A percentile compares a stretch with the other conserved stretches of the same genome.
These are phyloP conservation scores for Diaporthe citriasiana DNA, from an alignment of 2,329 filamentous ascomycete species.

Conservation along the genomic window DNA sequence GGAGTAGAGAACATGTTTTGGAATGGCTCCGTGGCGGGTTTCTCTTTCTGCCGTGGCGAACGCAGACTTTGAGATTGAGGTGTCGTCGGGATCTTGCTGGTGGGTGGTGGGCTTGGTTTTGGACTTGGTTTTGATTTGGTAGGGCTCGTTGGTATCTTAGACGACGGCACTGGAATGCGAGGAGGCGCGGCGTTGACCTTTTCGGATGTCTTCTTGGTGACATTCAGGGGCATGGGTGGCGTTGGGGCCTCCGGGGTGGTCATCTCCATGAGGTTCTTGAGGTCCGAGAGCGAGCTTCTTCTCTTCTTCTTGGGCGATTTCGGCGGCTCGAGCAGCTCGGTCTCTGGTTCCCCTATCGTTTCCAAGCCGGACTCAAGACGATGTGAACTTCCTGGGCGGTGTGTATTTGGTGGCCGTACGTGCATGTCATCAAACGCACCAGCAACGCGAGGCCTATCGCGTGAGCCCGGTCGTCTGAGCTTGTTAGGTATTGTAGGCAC, in stretches of 20 bases:
- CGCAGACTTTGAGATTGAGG: slow-evolving; percentile 58
- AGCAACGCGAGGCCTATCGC: slow-evolving; percentile 72
- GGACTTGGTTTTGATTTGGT: slow-evolving; percentile 39
- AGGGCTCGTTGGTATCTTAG: slow-evolving; percentile 68
- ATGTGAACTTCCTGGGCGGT: slow-evolving; percentile 70
- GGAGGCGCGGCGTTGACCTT: slow-evolving; percentile 68
- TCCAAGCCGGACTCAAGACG: slow-evolving; percentile 58
- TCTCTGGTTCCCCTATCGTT: slow-evolving; percentile 71
- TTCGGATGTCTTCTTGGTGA: slow-evolving; percentile 68
- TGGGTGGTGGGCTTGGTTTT: slow-evolving; percentile 35
- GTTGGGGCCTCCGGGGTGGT: slow-evolving; percentile 65
- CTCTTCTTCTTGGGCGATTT: slow-evolving; percentile 79
- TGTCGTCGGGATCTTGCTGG: slow-evolving; percentile 64
- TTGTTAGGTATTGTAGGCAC: slow-evolving; percentile 62
- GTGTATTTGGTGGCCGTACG: slow-evolving; percentile 47
- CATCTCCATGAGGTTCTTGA: slow-evolving; percentile 75
- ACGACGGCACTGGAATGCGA: slow-evolving; percentile 57
- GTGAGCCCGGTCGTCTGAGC: slow-evolving; percentile 66
- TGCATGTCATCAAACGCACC: slow-evolving; percentile 72
- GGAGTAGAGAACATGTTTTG: slow-evolving; percentile 39
- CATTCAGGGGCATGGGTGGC: slow-evolving; percentile 63
- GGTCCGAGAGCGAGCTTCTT: slow-evolving; percentile 90
- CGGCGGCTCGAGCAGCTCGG: slow-evolving; percentile 53
- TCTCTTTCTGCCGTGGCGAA: slow-evolving; percentile 65
- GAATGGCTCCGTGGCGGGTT: slow-evolving; percentile 45